These are phyloP conservation scores for Anethum foeniculum DNA, from an alignment of 140 eudicot species.

Conservation along the genomic window DNA sequence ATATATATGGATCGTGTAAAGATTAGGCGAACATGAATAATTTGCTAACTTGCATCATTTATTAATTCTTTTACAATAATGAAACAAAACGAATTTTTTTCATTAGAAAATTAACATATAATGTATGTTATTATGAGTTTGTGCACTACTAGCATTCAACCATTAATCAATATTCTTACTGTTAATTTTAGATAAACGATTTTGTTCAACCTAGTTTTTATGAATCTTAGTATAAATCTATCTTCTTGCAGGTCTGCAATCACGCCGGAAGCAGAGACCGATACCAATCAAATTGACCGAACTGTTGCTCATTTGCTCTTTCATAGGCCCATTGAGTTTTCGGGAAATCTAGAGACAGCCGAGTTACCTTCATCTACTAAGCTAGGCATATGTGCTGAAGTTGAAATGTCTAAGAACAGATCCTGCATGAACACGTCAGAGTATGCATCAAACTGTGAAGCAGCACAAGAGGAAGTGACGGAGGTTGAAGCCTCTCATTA, in stretches of 20 bases:
- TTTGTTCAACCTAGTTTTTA: not conserved
- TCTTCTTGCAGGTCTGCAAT: constrained; percentile 32
- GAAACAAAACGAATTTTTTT: not conserved
- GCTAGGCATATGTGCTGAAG: constrained; percentile 15
- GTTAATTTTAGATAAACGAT: not conserved
- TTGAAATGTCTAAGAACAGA: constrained; percentile 15
- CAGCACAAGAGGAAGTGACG: constrained; percentile 2
- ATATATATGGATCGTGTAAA: not conserved
- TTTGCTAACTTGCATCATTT: not conserved
- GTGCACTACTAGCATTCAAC: not conserved
- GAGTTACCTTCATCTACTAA: constrained; percentile 36
- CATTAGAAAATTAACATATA: not conserved
- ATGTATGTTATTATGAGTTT: not conserved
- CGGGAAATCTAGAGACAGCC: constrained; percentile 30
- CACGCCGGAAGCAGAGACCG: constrained; percentile 43
- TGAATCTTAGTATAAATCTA: not conserved
- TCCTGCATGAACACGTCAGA: constrained; percentile 19
- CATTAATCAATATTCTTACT: not conserved
- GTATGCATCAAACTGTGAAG: constrained; percentile 23
- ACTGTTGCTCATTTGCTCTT: constrained; percentile 79
- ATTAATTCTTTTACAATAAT: not conserved
- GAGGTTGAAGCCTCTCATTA: constrained; percentile 13
- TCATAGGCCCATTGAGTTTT: constrained; percentile 40
- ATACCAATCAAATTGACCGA: constrained; percentile 74
- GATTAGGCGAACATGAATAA: not conserved